Percentiles rank a stretch among this genome's conserved stretches.
These are phyloP conservation scores for Crithidia expoeki DNA, from an alignment of 208 protist genomes.

Conservation along the genomic window DNA sequence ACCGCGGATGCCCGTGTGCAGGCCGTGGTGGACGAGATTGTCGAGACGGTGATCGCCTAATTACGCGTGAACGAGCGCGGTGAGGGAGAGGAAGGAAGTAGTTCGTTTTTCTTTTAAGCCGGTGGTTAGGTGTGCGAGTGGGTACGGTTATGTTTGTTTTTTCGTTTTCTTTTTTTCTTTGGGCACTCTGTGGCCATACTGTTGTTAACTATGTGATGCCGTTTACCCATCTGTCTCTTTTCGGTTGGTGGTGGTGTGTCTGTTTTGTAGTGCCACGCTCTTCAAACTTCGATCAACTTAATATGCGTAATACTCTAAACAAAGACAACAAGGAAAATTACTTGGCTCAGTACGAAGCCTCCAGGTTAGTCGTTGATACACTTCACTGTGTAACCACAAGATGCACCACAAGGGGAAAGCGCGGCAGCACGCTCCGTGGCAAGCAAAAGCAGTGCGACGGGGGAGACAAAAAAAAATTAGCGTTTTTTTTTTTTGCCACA, in stretches of 20 bases:
- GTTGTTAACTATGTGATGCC: neutral
- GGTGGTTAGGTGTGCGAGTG: neutral
- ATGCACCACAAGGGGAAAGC: no score
- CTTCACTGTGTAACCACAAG: no score
- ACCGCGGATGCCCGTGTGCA: conserved; percentile 56
- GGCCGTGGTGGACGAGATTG: conserved; percentile 55
- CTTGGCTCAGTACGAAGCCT: no score
- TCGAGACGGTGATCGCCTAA: conserved; percentile 33
- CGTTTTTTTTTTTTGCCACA: no score
- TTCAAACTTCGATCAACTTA: no score
- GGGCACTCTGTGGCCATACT: neutral
- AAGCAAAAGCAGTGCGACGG: no score
- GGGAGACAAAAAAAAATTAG: no score
- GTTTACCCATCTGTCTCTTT: neutral
- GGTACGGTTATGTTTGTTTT: neutral
- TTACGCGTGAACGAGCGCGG: neutral
- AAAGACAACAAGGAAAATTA: neutral
- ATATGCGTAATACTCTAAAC: conserved; percentile 7
- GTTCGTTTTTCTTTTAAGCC: neutral
- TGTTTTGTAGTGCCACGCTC: no score
- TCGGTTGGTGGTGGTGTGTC: no score
- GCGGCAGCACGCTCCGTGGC: no score
- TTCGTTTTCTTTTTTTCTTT: neutral
- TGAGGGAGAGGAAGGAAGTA: neutral
- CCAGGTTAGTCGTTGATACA: no score